Evolutionary conservation across 2,329 filamentous ascomycete genomes (phyloP), one percentile per base, ranked within the genome.

Genomic region (Colletotrichum limetticola): DNA sequence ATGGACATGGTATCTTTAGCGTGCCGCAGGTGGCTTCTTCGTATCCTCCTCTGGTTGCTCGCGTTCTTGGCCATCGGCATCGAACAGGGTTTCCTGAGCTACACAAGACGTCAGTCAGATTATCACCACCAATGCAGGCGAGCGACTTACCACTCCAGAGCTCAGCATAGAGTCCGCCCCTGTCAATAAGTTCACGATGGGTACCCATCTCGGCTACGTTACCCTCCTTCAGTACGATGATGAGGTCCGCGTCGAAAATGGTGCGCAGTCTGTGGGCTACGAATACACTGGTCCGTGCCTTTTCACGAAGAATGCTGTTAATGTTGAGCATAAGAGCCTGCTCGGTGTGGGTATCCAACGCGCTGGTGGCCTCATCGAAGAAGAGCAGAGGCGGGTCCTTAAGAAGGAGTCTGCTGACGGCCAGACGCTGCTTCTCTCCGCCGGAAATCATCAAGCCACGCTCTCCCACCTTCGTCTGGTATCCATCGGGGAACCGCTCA

Each of bases 391-490:
- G 94, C 4, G 95, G 95, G 76, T 98, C 94, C 82, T 98, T 98
- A 71, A 98, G 87, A 1, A 98, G 89, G 52, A 98, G 82, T 56
- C 95, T 88, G 30, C 94, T 94, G 28, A 98, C 91, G 0, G 96
- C 96, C 12, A 98, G 85, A 3, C 95, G 91, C 83, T 98, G 95
- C 83, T 98, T 98, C 85, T 98, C 96, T 37, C 95, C 95, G 2
- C 94, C 95, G 1, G 94, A 97, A 57, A 98, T 98, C 95, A 98
- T 98, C 90, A 98, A 92, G 1, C 95, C 95, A 59, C 96, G 90
- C 85, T 98, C 96, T 66, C 96, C 96, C 30, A 98, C 97, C 82
- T 93, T 95, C 24, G 97, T 98, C 26, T 92, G 84, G 81, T 98
- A 98, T 19, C 95, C 94, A n/a, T 95, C 92, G 1, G 94, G 95